Base-by-base conservation (phyloP, 768 basidiomycete species). In the Hemileccinum rubropunctum region DNA sequence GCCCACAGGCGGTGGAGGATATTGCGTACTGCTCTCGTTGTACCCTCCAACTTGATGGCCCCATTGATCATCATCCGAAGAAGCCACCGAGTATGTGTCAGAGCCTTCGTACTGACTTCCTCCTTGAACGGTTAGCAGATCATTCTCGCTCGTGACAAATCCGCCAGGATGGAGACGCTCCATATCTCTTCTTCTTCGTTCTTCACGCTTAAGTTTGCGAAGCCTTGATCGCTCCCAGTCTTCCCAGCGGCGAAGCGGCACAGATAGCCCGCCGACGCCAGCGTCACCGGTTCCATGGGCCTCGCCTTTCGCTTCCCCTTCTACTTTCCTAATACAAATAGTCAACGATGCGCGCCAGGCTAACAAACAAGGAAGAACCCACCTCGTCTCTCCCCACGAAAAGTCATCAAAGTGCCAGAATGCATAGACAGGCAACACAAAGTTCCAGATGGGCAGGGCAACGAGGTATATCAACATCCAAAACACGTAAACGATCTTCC, bases 381-480 rank as follows among this genome's bases (percentile, higher is more conserved):
- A 91, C 91, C 95, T 84, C 17, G 97, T 99, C 71, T 98, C 93
- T 61, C 97, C 97, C 97, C 97, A 99, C 26, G 92, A 94, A 71
- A 99, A 98, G 71, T 99, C 97, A 57, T 98, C 95, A 68, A 99
- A 98, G 70, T 98, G 95, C 93, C 94, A 97, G 68, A 98, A 98
- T 13, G 95, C 88, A 70, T 99, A 99, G 9, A 97, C 74, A 11
- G 95, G 95, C 4, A 98, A 76, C 38, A 95, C 73, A 56, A 95
- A 88, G 68, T 98, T 98, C 97, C 97, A 99, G 27, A 99, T 78
- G 0, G 97, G 97, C 35, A 99, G 74, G 26, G 97, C 94, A 44
- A 84, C 49, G 12, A 99, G 80, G 74, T 99, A 98, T 63, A 95
- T 83, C 65, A 95, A 66, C 93, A 99, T 97, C 97, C 97, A 99